Evolutionary conservation across 139 green algal genomes (phyloP), one percentile per base, ranked within the genome.

Genomic region (Chara braunii): DNA sequence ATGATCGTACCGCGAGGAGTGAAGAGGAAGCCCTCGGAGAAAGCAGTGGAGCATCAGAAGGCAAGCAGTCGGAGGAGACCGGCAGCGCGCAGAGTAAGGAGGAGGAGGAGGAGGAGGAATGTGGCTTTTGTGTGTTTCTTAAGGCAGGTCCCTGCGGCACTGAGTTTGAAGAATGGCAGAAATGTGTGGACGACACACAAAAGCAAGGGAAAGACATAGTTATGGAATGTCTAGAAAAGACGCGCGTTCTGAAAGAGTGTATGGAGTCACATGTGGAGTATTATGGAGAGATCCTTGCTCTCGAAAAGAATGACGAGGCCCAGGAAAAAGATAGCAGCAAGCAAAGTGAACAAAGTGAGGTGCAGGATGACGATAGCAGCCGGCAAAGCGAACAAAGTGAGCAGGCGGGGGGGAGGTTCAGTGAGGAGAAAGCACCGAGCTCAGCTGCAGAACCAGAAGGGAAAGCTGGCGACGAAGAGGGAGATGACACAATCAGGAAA

Each of bases 111-210:
- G 75, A 91, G 24, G 81, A 88, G 68, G 84, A 69, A 0, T 94
- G 86, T 69, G 86, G 83, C 6, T 94, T 94, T 58, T 94, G 86
- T 60, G 85, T 78, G 22, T 94, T 89, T 72, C 91, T 94, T 86
- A 94, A 94, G 48, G 86, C 63, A 14, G 86, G 86, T 7, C 80
- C 61, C 29, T 74, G 60, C 26, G 40, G 37, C 5, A 40, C 61
- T 1, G 58, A 24, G 14, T 74, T 74, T 51, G 37, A 67, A 29
- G 4, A 9, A 37, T 74, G 72, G 64, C 64, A 78, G 48, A 29
- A 80, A 37, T 90, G 85, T 59, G 85, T 90, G 28, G 85, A 90
- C 66, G 35, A 22, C 2, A 74, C 81, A 51, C 63, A 80, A 2
- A 61, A 72, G 3, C 51, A 43, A 0, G 78, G 62, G 2, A 52